Evolutionary conservation across 306 rosid genomes (phyloP).

Genomic region (Malus sieversii): DNA sequence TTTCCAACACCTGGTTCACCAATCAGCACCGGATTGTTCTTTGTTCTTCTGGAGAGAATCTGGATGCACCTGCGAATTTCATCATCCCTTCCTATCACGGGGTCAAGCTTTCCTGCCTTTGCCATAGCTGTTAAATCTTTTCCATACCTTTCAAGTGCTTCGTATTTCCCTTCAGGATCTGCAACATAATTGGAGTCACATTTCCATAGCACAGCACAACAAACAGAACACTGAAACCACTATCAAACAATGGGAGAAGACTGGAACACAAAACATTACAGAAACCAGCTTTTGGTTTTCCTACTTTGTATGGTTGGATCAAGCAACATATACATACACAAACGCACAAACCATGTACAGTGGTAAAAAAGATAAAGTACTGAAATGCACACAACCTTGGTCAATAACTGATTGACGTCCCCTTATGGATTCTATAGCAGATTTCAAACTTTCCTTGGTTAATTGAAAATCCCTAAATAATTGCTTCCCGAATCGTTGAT

Average conservation of each 20-base stretch:
- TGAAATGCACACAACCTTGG: constrained; percentile 52
- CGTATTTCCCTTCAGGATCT: constrained; percentile 99
- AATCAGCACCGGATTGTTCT: constrained; percentile 93
- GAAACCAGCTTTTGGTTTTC: not conserved
- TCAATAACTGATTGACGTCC: constrained; percentile 94
- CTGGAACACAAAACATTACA: not conserved
- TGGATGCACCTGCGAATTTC: constrained; percentile 99
- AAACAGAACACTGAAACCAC: not conserved
- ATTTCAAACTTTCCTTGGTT: constrained; percentile 52
- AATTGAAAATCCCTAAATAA: constrained; percentile 78
- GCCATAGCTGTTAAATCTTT: constrained; percentile 98
- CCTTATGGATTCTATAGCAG: constrained; percentile 81
- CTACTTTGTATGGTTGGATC: not conserved
- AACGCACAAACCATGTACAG: not conserved
- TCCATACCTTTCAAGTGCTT: constrained; percentile 90
- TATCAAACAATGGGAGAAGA: not conserved
- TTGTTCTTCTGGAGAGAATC: constrained; percentile 96
- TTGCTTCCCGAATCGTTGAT: constrained; percentile 81
- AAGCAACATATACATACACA: not conserved
- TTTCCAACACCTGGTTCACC: constrained; percentile 99
- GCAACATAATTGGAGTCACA: constrained; percentile 14
- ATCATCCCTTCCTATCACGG: constrained; percentile 98
- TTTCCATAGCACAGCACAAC: not conserved
- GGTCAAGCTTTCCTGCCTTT: constrained; percentile 88
- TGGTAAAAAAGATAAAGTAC: not conserved